These are phyloP conservation scores for Linum lewisii DNA, from an alignment of 345 rosid genomes.

Conservation along the genomic window DNA sequence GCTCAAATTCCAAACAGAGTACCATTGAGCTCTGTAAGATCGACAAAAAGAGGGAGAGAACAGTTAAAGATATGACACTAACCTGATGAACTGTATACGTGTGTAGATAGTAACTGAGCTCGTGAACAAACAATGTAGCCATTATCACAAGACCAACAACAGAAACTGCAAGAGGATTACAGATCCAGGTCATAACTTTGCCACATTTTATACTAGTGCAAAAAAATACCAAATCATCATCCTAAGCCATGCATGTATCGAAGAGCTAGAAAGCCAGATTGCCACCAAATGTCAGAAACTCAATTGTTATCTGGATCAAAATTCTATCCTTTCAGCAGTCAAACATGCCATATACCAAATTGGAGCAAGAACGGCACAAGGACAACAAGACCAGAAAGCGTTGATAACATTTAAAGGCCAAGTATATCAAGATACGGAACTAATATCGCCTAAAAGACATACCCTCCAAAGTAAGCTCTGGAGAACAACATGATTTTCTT, in stretches of 20 bases:
- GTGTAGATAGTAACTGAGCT: constrained; percentile 72
- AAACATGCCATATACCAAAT: too few species aligned
- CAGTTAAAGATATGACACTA: neutral
- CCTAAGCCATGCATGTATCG: neutral
- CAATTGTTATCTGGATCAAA: too few species aligned
- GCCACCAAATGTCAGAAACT: too few species aligned
- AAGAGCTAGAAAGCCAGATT: too few species aligned
- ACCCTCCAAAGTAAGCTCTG: too few species aligned
- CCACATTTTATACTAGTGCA: neutral
- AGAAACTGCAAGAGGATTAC: constrained; percentile 46
- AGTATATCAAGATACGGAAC: too few species aligned
- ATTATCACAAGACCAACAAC: constrained; percentile 68
- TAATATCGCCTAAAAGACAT: too few species aligned
- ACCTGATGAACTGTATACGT: constrained; percentile 91
- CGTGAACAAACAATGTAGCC: constrained; percentile 84
- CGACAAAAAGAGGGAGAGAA: neutral
- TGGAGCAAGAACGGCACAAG: too few species aligned
- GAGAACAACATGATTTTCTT: neutral
- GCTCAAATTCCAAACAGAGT: neutral
- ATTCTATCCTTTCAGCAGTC: too few species aligned
- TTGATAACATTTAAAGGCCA: too few species aligned
- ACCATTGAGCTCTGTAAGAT: neutral
- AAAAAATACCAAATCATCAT: neutral
- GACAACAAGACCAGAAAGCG: too few species aligned
- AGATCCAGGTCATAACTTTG: neutral